Conservation (phyloP, 495 filamentous ascomycete genomes). For the Hypoxylon cercidicola region DNA sequence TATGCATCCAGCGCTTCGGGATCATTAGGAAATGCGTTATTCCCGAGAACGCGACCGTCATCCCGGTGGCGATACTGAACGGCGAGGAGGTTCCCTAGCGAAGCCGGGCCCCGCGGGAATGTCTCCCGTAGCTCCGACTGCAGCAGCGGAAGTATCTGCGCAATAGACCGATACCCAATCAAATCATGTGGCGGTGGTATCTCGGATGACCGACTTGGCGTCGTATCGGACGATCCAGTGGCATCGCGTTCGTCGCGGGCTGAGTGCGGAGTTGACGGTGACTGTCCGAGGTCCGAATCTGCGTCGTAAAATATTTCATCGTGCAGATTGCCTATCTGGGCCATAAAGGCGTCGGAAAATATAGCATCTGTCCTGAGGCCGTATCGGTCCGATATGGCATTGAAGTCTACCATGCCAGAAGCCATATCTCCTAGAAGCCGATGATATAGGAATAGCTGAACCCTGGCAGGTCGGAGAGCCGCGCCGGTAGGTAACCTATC, state of each 20-base stretch:
- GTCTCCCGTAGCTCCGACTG: constrained; percentile 62
- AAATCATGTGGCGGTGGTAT: constrained; percentile 52
- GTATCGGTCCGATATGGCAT: constrained; percentile 74
- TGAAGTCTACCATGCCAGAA: constrained; percentile 74
- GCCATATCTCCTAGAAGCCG: constrained; percentile 81
- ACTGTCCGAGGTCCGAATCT: constrained; percentile 35
- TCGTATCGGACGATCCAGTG: background rate
- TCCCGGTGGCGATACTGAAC: constrained; percentile 69
- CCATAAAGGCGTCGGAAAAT: constrained; percentile 85
- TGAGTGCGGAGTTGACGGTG: constrained; percentile 14
- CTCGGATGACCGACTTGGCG: no score
- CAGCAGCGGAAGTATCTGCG: constrained; percentile 51
- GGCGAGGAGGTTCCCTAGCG: constrained; percentile 66
- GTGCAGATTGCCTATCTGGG: constrained; percentile 76
- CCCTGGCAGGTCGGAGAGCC: constrained; percentile 77
- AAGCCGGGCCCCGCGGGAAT: constrained; percentile 62
- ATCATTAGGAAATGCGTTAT: constrained; percentile 76
- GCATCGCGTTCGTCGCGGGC: background rate
- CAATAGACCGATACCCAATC: constrained; percentile 54
- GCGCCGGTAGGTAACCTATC: constrained; percentile 70
- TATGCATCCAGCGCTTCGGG: constrained; percentile 69
- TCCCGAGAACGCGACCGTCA: constrained; percentile 69
- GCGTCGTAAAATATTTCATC: constrained; percentile 62
- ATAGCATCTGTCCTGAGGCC: constrained; percentile 66
- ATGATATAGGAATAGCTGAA: constrained; percentile 93